These are phyloP conservation scores for Blepharisma japonicum DNA, from an alignment of 73 alveolate genomes.

Conservation along the genomic window DNA sequence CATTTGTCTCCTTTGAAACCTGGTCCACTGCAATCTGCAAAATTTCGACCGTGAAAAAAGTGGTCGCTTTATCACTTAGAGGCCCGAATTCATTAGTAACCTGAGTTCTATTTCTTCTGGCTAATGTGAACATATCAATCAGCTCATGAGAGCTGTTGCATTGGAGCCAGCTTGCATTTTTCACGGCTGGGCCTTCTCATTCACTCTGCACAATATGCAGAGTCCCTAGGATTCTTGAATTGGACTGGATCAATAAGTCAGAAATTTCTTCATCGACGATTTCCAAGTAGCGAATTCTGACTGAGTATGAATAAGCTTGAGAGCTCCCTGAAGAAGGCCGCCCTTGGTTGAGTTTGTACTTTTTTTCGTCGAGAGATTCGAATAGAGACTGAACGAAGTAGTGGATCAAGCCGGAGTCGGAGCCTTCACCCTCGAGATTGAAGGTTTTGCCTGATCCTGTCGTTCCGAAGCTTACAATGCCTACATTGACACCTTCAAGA, in stretches of 20 bases:
- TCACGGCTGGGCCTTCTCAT: conserved; percentile 94
- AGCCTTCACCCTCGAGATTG: conserved; percentile 90
- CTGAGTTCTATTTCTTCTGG: conserved; percentile 76
- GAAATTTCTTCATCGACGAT: conserved; percentile 94
- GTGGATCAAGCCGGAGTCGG: conserved; percentile 92
- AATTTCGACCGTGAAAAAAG: conserved; percentile 87
- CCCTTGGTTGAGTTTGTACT: conserved; percentile 55
- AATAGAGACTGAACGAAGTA: conserved; percentile 89
- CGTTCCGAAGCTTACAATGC: conserved; percentile 92
- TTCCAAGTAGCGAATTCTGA: conserved; percentile 92
- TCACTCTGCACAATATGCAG: conserved; percentile 78
- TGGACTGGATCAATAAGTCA: conserved; percentile 88
- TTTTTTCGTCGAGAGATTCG: conserved; percentile 88
- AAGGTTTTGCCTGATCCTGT: conserved; percentile 96
- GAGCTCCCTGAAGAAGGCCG: conserved; percentile 75
- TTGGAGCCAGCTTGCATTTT: conserved; percentile 91
- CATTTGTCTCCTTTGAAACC: conserved; percentile 79
- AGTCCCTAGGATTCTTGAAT: conserved; percentile 71
- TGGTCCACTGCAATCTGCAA: conserved; percentile 76
- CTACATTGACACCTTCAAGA: conserved; percentile 87
- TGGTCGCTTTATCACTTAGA: conserved; percentile 78
- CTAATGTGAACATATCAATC: conserved; percentile 88
- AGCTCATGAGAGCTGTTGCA: conserved; percentile 80
- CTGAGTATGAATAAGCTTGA: conserved; percentile 76
- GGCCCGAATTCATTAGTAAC: conserved; percentile 93